A percentile compares a stretch with the other conserved stretches of the same genome.
phyloP scores from a whole-genome alignment of 345 rosid species.

The Gossypium herbaceum region DNA sequence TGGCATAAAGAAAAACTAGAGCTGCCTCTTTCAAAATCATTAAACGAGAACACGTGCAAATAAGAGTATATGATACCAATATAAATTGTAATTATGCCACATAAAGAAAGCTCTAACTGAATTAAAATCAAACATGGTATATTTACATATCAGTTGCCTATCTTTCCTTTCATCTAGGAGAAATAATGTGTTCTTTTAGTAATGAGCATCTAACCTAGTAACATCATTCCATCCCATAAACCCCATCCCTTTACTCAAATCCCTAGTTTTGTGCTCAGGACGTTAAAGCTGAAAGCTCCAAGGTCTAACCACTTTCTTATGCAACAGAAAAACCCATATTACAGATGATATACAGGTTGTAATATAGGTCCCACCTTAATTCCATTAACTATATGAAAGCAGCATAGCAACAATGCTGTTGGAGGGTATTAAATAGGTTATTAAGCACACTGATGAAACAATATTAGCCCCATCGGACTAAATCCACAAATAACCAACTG shows the following conservation, averaged over 20 bases:
- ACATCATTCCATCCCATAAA: constrained; percentile 4
- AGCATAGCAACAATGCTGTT: not conserved
- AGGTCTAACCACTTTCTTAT: not conserved
- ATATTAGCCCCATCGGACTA: not conserved
- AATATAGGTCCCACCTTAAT: not conserved
- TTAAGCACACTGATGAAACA: not conserved
- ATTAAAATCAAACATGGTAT: not conserved
- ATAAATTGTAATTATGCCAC: not conserved
- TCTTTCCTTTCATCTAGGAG: not conserved
- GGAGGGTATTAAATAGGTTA: constrained; percentile 3
- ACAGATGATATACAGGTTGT: not conserved
- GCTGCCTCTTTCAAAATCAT: not conserved
- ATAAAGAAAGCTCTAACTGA: not conserved
- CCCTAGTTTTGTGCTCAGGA: not conserved
- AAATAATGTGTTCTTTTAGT: not conserved
- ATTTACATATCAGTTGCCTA: not conserved
- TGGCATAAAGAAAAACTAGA: not conserved
- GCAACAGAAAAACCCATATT: not conserved
- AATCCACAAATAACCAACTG: not conserved
- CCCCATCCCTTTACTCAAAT: not conserved
- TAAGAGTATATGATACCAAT: not conserved
- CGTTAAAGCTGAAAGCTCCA: not conserved
- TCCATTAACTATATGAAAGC: not conserved
- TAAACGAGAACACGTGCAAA: not conserved
- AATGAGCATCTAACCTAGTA: not conserved